Evolutionary conservation across 345 rosid genomes (phyloP).

Genomic region (Eucalyptus sp.): DNA sequence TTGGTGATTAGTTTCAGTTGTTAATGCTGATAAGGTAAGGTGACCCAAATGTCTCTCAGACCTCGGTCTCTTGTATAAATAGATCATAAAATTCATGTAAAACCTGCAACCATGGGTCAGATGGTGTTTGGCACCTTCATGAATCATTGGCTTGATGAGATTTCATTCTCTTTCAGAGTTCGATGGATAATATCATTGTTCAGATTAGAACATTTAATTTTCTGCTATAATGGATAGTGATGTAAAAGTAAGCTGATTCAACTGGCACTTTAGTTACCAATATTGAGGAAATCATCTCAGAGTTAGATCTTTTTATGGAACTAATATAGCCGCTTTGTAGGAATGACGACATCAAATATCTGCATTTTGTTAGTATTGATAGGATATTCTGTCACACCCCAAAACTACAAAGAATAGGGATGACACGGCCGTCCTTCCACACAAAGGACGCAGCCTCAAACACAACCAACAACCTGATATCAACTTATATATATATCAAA

Average conservation of each 20-base stretch:
- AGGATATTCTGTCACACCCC: too few species aligned
- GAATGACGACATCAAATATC: not conserved
- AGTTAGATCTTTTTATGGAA: not conserved
- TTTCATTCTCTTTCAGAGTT: not conserved
- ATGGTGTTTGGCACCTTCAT: not conserved
- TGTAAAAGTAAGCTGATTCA: not conserved
- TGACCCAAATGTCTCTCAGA: not conserved
- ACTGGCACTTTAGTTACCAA: not conserved
- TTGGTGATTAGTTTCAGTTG: not conserved
- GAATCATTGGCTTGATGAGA: not conserved
- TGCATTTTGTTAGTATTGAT: not conserved
- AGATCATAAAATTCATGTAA: not conserved
- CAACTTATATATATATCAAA: too few species aligned
- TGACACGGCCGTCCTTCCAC: too few species aligned
- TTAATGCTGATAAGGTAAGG: not conserved
- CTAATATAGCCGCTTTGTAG: not conserved
- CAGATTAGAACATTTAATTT: not conserved
- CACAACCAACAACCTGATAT: too few species aligned
- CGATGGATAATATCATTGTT: not conserved
- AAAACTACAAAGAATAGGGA: too few species aligned
- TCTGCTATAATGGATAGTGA: not conserved
- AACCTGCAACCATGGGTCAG: not conserved
- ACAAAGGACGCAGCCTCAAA: too few species aligned
- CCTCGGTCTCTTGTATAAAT: not conserved
- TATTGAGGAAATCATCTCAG: not conserved